A percentile compares a stretch with the other conserved stretches of the same genome.
Conservation (phyloP, 352 stramenopile genomes). For the Globisporangium irregulare region DNA sequence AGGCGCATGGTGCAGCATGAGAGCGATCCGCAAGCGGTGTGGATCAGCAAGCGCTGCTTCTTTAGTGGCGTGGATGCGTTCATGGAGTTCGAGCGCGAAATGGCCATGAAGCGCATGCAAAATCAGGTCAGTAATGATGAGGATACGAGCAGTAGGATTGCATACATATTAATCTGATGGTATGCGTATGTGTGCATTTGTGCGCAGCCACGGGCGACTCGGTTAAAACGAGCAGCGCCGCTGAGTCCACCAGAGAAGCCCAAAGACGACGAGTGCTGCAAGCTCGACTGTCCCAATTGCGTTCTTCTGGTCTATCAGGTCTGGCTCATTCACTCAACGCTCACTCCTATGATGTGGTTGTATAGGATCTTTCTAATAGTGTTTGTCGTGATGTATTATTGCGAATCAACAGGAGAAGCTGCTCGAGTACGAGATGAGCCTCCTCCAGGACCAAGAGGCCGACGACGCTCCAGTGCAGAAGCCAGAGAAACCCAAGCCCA, state of each 20-base stretch:
- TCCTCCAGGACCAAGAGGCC: slow-evolving; percentile 22
- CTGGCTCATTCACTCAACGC: not conserved
- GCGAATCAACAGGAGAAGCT: slow-evolving; percentile 57
- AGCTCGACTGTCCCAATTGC: slow-evolving; percentile 84
- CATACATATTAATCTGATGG: not conserved
- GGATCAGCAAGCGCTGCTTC: slow-evolving; percentile 15
- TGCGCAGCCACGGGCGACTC: slow-evolving; percentile 18
- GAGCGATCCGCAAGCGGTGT: not conserved
- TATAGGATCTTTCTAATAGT: not conserved
- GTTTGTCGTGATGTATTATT: not conserved
- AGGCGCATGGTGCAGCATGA: not conserved
- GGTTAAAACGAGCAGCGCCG: slow-evolving; percentile 23
- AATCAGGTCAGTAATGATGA: slow-evolving; percentile 26
- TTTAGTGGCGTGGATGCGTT: slow-evolving; percentile 68
- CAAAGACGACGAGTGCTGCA: slow-evolving; percentile 79
- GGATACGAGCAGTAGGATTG: not conserved
- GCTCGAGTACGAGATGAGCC: slow-evolving; percentile 77
- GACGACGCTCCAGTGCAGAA: slow-evolving; percentile 22
- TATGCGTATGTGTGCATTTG: not conserved
- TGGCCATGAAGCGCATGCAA: slow-evolving; percentile 61
- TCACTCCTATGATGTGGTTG: not conserved
- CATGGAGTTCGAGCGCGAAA: slow-evolving; percentile 83
- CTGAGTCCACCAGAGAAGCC: slow-evolving; percentile 59
- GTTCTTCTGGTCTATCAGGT: slow-evolving; percentile 86
- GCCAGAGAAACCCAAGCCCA: slow-evolving; percentile 27